A percentile compares a stretch with the other conserved stretches of the same genome.
Evolutionary conservation across 495 filamentous ascomycete genomes (phyloP).

Genomic region (Penicillium bialowiezense): DNA sequence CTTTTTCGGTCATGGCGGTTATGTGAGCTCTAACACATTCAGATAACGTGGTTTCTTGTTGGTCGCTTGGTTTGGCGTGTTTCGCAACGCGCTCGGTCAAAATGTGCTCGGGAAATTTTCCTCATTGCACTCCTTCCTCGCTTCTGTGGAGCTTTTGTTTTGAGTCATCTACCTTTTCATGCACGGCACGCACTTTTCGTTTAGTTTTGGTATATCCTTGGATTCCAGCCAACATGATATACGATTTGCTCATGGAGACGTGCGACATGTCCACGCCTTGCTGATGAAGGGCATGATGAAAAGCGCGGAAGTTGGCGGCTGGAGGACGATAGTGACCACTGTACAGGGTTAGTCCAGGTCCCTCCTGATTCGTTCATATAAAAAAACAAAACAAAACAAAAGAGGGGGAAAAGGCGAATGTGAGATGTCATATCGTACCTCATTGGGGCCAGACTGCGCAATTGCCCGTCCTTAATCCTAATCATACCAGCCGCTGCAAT

Average conservation of each 20-base stretch:
- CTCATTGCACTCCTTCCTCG: neutral
- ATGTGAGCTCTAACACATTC: too few relatives aligned
- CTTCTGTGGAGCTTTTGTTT: constrained; percentile 16
- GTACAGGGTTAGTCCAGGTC: constrained; percentile 13
- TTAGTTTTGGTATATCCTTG: constrained; percentile 69
- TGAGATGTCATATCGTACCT: constrained; percentile 19
- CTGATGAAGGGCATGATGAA: constrained; percentile 67
- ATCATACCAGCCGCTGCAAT: constrained; percentile 84
- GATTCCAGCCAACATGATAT: constrained; percentile 77
- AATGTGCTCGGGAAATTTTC: too few relatives aligned
- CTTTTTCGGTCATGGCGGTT: too few relatives aligned
- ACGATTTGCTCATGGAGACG: constrained; percentile 74
- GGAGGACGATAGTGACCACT: constrained; percentile 89
- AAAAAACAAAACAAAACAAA: too few relatives aligned
- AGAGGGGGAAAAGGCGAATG: neutral
- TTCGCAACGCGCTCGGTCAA: too few relatives aligned
- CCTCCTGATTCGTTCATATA: too few relatives aligned
- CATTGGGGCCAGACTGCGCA: constrained; percentile 52
- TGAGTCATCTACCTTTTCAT: constrained; percentile 30
- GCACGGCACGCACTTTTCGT: constrained; percentile 52
- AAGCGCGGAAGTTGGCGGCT: constrained; percentile 71
- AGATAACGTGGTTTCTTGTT: too few relatives aligned
- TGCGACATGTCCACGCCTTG: constrained; percentile 75
- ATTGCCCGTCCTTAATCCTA: constrained; percentile 74
- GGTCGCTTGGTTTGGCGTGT: too few relatives aligned